Percentiles rank a stretch among this genome's conserved stretches.
These are phyloP conservation scores for Melanomma pulvis-pyrius DNA, from an alignment of 495 filamentous ascomycete species.

Conservation along the genomic window DNA sequence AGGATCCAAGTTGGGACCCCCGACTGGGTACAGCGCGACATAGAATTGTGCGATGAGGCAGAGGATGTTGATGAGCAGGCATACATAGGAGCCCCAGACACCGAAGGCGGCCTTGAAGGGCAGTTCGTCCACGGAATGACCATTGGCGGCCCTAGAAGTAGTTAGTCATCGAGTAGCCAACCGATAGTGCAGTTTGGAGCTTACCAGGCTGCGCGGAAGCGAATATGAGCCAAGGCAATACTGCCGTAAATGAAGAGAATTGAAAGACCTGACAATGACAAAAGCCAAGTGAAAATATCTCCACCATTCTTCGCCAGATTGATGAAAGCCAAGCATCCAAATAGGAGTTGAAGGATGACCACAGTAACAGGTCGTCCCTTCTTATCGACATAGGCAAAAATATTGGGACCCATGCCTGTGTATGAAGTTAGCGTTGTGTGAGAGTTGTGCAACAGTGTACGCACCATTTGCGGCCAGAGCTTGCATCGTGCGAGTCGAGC, in stretches of 20 bases:
- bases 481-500: conserved; percentile 65
- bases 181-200: conserved; percentile 9
- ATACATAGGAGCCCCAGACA: conserved; percentile 16
- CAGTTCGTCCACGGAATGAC: conserved; percentile 55
- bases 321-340: conserved; percentile 60
- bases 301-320: conserved; percentile 50
- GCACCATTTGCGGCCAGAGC: conserved; percentile 54
- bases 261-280: conserved; percentile 23
- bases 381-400: conserved; percentile 61
- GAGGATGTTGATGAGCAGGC: conserved; percentile 17
- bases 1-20: conserved; percentile 26
- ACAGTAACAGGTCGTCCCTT: conserved; percentile 60
- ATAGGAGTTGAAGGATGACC: conserved; percentile 56
- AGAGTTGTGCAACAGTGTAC: conserved; percentile 19
- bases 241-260: conserved; percentile 21
- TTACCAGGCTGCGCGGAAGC: conserved; percentile 27
- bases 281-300: conserved; percentile 45
- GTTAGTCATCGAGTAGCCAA: conserved; percentile 22
- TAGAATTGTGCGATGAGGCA: conserved; percentile 45
- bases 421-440: conserved; percentile 22
- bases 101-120: conserved; percentile 49
- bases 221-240: conserved; percentile 22
- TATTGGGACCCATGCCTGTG: conserved; percentile 59
- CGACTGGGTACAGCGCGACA: conserved; percentile 43
- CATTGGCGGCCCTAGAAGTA: conserved; percentile 52